A percentile compares a stretch with the other conserved stretches of the same genome.
Evolutionary conservation across 1,284 basidiomycete genomes (phyloP).

Genomic region (Tremellales sp.): DNA sequence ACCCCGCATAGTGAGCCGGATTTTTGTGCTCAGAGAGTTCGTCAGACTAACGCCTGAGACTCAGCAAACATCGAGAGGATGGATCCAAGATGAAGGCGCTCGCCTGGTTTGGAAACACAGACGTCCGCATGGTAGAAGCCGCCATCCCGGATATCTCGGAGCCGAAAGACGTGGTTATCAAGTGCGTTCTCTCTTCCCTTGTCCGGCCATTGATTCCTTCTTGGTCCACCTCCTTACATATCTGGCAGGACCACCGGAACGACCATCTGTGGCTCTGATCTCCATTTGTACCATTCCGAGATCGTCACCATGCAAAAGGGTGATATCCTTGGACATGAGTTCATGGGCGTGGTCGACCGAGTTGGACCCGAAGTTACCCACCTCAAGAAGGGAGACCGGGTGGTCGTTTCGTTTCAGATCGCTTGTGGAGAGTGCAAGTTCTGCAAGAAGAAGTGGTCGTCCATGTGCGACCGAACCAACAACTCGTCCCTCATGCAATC

Average conservation of each 20-base stretch:
- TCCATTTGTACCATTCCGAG: conserved; percentile 62
- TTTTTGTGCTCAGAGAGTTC: no score
- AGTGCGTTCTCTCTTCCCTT: no score
- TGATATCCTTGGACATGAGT: conserved; percentile 74
- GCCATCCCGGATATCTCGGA: conserved; percentile 60
- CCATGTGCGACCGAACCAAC: conserved; percentile 69
- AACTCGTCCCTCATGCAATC: conserved; percentile 57
- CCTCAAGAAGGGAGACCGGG: conserved; percentile 60
- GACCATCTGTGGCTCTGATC: conserved; percentile 54
- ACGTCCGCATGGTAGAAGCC: conserved; percentile 55
- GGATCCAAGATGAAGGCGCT: conserved; percentile 64
- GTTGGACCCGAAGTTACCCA: conserved; percentile 62
- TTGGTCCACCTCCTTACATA: no score
- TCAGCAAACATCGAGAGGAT: conserved; percentile 53
- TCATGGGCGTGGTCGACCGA: conserved; percentile 64
- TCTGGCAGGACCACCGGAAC: conserved; percentile 33
- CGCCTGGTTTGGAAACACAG: conserved; percentile 62
- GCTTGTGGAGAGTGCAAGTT: conserved; percentile 70
- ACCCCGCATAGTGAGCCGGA: conserved; percentile 55
- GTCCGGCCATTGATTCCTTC: no score
- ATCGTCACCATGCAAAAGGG: conserved; percentile 63
- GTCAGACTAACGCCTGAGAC: no score
- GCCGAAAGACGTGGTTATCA: conserved; percentile 39
- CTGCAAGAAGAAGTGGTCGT: conserved; percentile 67
- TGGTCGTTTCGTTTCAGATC: conserved; percentile 73